These are phyloP conservation scores for Teunomyces gatunensis DNA, from an alignment of 805 yeast genomes.

Conservation along the genomic window DNA sequence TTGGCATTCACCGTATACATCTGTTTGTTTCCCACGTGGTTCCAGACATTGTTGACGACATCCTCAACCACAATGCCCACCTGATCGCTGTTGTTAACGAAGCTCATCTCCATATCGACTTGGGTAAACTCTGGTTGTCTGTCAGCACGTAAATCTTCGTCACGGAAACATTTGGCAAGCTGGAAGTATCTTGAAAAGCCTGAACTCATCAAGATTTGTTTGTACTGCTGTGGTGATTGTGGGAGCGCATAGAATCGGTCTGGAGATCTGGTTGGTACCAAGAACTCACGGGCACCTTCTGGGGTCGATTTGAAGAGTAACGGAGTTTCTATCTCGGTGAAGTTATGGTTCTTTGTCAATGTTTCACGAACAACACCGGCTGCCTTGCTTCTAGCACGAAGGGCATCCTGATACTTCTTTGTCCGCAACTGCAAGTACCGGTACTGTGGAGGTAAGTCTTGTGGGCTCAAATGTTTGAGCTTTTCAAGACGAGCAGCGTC, in stretches of 20 bases:
- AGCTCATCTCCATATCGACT: constrained; percentile 92
- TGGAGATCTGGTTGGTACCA: constrained; percentile 80
- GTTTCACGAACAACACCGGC: constrained; percentile 45
- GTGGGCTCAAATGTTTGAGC: constrained; percentile 47
- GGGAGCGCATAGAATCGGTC: constrained; percentile 81
- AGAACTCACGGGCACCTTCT: constrained; percentile 94
- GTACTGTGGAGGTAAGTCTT: constrained; percentile 72
- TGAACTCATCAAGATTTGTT: constrained; percentile 91
- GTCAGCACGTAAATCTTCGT: constrained; percentile 91
- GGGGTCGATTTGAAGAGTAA: constrained; percentile 92
- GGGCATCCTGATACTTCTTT: constrained; percentile 51
- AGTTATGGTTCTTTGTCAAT: constrained; percentile 40
- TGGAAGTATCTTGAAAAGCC: constrained; percentile 87
- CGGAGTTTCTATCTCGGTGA: constrained; percentile 91
- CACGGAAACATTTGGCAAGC: constrained; percentile 91
- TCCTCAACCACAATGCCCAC: constrained; percentile 65
- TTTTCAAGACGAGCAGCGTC: constrained; percentile 68
- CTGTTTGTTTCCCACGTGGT: constrained; percentile 37
- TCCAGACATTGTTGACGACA: constrained; percentile 58
- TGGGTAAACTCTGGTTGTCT: constrained; percentile 98
- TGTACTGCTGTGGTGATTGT: constrained; percentile 97
- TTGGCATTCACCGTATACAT: constrained; percentile 34
- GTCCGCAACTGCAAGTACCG: constrained; percentile 78
- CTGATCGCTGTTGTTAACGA: constrained; percentile 60
- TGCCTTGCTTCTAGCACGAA: constrained; percentile 56